Conservation (phyloP, 2,329 filamentous ascomycete genomes). For the Tolypocladium guangdongense region DNA sequence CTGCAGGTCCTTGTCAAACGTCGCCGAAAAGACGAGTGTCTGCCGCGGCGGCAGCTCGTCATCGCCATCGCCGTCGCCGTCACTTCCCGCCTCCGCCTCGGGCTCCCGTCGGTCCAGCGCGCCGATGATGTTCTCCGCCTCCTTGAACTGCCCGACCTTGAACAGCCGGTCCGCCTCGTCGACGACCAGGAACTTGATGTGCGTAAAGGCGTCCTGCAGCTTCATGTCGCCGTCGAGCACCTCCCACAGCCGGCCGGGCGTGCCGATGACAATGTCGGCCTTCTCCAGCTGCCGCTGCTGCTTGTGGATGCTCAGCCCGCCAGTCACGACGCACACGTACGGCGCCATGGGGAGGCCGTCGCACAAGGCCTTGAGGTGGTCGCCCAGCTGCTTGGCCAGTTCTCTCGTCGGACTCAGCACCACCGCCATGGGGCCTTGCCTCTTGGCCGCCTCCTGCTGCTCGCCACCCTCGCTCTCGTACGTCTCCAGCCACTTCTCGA, state of each 20-base stretch:
- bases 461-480: conserved; percentile 25
- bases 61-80: conserved; percentile 37
- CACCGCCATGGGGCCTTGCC: conserved; percentile 55
- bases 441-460: conserved; percentile 10
- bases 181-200: conserved; percentile 73
- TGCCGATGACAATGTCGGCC: conserved; percentile 88
- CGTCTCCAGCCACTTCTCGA: conserved; percentile 65
- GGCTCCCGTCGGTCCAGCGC: conserved; percentile 66
- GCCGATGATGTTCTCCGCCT: conserved; percentile 77
- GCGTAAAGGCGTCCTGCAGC: conserved; percentile 58
- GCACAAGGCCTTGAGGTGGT: conserved; percentile 71
- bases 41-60: conserved; percentile 48
- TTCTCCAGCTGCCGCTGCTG: conserved; percentile 75
- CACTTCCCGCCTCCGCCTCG: conserved; percentile 37
- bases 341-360: conserved; percentile 47
- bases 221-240: conserved; percentile 68
- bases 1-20: conserved; percentile 84
- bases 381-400: conserved; percentile 80
- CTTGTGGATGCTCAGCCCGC: conserved; percentile 88
- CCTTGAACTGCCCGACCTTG: conserved; percentile 90
- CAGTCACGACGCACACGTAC: conserved; percentile 80
- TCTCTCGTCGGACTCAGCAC: conserved; percentile 89
- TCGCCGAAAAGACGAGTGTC: conserved; percentile 92
- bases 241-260: conserved; percentile 90
- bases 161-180: conserved; percentile 91